Percentiles rank a stretch among this genome's conserved stretches.
Evolutionary conservation across 768 basidiomycete genomes (phyloP).

Genomic region (Gloeopeniophorella convolvens): DNA sequence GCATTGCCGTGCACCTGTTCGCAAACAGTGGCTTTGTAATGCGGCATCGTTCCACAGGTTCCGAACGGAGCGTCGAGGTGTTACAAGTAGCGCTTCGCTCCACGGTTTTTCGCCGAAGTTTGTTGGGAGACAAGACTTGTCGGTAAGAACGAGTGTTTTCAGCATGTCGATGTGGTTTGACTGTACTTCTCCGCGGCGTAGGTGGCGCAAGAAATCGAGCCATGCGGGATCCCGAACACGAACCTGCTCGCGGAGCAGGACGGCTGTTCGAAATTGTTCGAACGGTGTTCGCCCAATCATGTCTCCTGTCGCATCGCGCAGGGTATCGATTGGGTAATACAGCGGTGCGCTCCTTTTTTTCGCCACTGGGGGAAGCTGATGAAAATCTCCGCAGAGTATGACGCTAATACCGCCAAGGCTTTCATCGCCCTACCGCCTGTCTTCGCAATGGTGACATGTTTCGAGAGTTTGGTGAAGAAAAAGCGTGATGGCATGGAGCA

Average conservation of each 20-base stretch:
- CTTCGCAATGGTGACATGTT: no score
- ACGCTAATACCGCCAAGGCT: neutral
- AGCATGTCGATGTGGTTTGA: no score
- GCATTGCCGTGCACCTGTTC: slow-evolving; percentile 23
- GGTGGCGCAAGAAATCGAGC: neutral
- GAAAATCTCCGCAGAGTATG: neutral
- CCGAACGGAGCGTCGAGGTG: slow-evolving; percentile 33
- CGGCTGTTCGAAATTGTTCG: no score
- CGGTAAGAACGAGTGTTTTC: neutral
- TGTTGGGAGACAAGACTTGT: neutral
- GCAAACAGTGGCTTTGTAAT: slow-evolving; percentile 21
- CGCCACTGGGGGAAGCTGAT: neutral
- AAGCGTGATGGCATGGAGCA: no score
- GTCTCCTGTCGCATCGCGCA: neutral
- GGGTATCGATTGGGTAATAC: neutral
- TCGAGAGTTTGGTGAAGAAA: no score
- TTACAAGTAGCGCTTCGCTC: slow-evolving; percentile 31
- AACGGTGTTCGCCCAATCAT: neutral
- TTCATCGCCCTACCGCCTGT: no score
- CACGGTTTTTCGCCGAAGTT: slow-evolving; percentile 23
- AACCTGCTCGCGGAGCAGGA: neutral
- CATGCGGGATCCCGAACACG: neutral
- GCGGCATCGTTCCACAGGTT: slow-evolving; percentile 32
- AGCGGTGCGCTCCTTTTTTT: neutral
- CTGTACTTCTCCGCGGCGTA: neutral